Base-by-base conservation (phyloP, 1,284 basidiomycete species). In the Afroboletus lepidellus region DNA sequence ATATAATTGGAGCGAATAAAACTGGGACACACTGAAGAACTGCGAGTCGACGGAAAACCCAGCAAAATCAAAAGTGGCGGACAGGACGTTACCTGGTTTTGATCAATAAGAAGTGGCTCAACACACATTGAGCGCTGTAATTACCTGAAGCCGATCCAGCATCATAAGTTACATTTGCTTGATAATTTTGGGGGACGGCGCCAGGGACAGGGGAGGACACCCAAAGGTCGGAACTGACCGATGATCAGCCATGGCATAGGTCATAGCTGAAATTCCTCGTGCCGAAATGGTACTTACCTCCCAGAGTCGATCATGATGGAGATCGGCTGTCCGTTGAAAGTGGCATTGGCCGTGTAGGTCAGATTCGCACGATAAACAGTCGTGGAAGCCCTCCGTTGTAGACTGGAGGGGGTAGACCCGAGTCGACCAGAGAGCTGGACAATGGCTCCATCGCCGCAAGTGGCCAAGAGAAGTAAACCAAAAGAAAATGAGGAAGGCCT, bases 301-400 rank as follows among this genome's bases (percentile, higher is more conserved):
- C 85, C 86, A 6, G 85, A 87, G 60, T 88, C 85, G 51, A 88
- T 74, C 45, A 84, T 64, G 46, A 84, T 72, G 16, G 69, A 65
- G 60, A 80, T 80, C 3, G 56, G 51, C n/a, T 68, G 56, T 13
- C 75, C 78, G 32, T 80, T 79, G 37, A 87, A 65, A 4, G 76
- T 74, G 50, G 84, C 69, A 50, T 80, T 78, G 24, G 77, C 74
- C 48, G 70, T 72, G 57, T 87, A 87, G 29, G 15, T 13, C 9
- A 33, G 7, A 57, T 32, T 11, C 56, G n/a, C n/a, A n/a, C n/a
- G n/a, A n/a, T n/a, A n/a, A n/a, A n/a, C 64, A 4, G 57, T 30
- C 51, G 70, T 20, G 3, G 56, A 20, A 5, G 55, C 3, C 34
- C 66, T 65, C 23, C 51, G 55, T 12, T 51, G 44, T n/a, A 60